Evolutionary conservation across 345 rosid species (phyloP), one percentile per base, ranked within the genome.

Genomic region (Stellera chamaejasme): DNA sequence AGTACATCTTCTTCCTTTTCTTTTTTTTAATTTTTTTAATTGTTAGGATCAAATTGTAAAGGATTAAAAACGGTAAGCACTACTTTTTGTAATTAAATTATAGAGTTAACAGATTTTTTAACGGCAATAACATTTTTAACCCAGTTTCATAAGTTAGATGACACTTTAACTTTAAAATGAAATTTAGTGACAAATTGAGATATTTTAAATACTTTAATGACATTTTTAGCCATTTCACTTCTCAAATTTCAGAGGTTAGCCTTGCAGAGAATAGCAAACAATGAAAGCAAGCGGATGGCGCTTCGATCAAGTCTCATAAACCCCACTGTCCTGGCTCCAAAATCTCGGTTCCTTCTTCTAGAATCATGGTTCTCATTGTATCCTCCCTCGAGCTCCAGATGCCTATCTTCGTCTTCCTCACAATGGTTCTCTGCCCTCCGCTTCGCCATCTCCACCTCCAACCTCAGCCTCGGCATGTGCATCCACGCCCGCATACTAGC

Each of bases 351-450:
- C 26, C 56, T 10, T 19, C 6, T 43, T 19, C 23, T 19, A 19
- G 23, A 19, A 19, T 19, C 13, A 0, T 50, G 15, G 55, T 49
- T 14, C 54, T 16, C 32, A 9, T 60, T 62, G 43, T 12, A 19
- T 46, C 27, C 9, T 52, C 16, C 27, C 13, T 36, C 50, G 13
- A 19, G 36, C 56, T 28, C 15, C 50, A 13, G n/a, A 42, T 2
- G 39, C 55, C 55, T 10, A 56, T 61, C 62, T 12, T 58, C 75
- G 14, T 64, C 73, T 19, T 55, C 79, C 28, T 75, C 83, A 15
- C 81, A 56, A 69, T 79, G 81, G 79, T 74, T 77, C 73, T 59
- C 77, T 26, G 53, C 75, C 28, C 81, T 79, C 50, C 88, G 85
- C 69, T 49, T 68, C 8, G 82, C 88, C 0, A 62, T 75, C 65